phyloP scores from a whole-genome alignment of 495 filamentous ascomycete species.

The Penicillium paradoxum region DNA sequence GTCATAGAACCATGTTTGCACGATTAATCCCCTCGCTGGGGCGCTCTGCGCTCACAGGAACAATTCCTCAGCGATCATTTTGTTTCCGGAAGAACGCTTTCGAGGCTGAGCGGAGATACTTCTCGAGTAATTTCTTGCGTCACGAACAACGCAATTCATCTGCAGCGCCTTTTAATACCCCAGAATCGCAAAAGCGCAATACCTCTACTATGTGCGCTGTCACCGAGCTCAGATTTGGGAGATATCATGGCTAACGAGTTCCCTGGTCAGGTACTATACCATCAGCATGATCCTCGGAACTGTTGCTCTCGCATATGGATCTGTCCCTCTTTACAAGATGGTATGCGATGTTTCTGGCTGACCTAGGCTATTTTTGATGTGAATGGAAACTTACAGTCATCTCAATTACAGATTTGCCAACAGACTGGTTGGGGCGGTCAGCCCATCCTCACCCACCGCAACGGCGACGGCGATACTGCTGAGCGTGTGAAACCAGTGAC shows the following conservation, averaged over 20 bases:
- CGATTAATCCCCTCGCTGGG: conserved; percentile 28
- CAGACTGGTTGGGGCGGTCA: conserved; percentile 94
- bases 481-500: conserved; percentile 74
- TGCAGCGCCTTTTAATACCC: conserved; percentile 36
- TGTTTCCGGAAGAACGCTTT: conserved; percentile 14
- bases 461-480: conserved; percentile 59
- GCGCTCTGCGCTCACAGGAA: conserved; percentile 14
- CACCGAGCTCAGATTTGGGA: not conserved
- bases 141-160: conserved; percentile 25
- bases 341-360: conserved; percentile 34
- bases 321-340: conserved; percentile 97
- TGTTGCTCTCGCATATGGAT: conserved; percentile 88
- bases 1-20: conserved; percentile 30
- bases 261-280: conserved; percentile 65
- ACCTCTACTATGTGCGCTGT: conserved; percentile 37
- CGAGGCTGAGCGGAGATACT: conserved; percentile 30
- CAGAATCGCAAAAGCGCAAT: conserved; percentile 41
- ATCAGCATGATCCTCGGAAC: conserved; percentile 84
- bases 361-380: not conserved
- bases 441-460: conserved; percentile 76
- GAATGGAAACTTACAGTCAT: not conserved
- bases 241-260: not conserved
- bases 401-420: conserved; percentile 71
- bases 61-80: conserved; percentile 12
- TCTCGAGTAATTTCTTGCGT: conserved; percentile 34